These are phyloP conservation scores for Phaffomyces thermotolerans DNA, from an alignment of 805 yeast species.

Conservation along the genomic window DNA sequence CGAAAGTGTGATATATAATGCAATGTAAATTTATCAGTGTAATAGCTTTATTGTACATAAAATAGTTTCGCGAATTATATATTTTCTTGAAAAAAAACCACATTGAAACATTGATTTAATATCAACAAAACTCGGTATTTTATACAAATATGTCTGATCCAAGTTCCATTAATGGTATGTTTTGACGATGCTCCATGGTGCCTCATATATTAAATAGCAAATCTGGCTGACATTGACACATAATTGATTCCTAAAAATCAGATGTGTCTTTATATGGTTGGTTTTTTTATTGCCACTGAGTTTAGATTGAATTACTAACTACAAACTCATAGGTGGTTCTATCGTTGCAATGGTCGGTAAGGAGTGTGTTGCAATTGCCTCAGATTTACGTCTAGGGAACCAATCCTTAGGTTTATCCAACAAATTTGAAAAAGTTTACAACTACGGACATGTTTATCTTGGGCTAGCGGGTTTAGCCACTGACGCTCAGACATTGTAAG, in stretches of 20 bases:
- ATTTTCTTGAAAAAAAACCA: no score
- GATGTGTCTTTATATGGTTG: not conserved
- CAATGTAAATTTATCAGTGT: no score
- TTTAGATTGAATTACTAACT: constrained; percentile 7
- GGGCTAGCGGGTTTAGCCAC: constrained; percentile 95
- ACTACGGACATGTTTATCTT: constrained; percentile 75
- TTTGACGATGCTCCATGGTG: not conserved
- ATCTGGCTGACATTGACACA: not conserved
- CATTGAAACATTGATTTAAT: no score
- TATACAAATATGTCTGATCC: constrained; percentile 56
- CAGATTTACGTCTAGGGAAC: constrained; percentile 88
- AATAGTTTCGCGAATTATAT: not conserved
- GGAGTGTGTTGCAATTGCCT: constrained; percentile 96
- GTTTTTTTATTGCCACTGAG: not conserved
- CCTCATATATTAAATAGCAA: not conserved
- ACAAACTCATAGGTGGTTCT: constrained; percentile 59
- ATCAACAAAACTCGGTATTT: no score
- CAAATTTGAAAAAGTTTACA: constrained; percentile 88
- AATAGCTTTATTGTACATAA: no score
- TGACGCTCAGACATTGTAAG: constrained; percentile 66
- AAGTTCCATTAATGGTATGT: constrained; percentile 64
- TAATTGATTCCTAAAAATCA: not conserved
- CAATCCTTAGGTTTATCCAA: constrained; percentile 90
- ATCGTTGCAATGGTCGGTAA: constrained; percentile 99
- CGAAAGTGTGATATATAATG: constrained; percentile 19